Percentiles rank a stretch among this genome's conserved stretches.
These are phyloP conservation scores for Stylosanthes scabra DNA, from an alignment of 331 rosid species.

Conservation along the genomic window DNA sequence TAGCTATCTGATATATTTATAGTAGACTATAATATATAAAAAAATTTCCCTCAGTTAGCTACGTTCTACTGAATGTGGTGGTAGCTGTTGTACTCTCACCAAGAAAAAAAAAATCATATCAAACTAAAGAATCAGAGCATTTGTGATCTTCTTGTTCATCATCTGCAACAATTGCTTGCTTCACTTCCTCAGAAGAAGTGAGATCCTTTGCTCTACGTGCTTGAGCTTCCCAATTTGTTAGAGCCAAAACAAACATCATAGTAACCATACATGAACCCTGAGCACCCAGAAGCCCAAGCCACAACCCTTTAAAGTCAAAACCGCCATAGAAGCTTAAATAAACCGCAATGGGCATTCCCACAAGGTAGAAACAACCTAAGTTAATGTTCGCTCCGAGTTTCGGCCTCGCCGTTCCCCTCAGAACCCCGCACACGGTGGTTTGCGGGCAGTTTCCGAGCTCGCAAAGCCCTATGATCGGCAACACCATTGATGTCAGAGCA, in stretches of 20 bases:
- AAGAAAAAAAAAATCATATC: constrained; percentile 5
- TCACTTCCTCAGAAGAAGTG: constrained; percentile 46
- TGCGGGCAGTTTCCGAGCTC: constrained; percentile 91
- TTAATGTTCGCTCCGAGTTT: constrained; percentile 75
- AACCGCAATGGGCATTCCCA: constrained; percentile 83
- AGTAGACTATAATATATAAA: too few species aligned
- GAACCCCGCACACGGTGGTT: constrained; percentile 75
- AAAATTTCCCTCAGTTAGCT: too few species aligned
- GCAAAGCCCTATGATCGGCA: constrained; percentile 78
- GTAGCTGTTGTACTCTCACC: too few species aligned
- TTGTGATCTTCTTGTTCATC: background rate
- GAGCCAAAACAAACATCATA: constrained; percentile 66
- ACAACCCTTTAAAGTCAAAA: constrained; percentile 72
- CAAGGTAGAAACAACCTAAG: constrained; percentile 73
- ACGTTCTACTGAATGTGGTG: too few species aligned
- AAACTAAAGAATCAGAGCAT: constrained; percentile 42
- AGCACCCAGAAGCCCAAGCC: constrained; percentile 82
- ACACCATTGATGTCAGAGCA: constrained; percentile 64
- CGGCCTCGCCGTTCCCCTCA: constrained; percentile 85
- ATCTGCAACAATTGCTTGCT: background rate
- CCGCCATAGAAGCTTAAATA: constrained; percentile 67
- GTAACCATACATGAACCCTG: constrained; percentile 69
- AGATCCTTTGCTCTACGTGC: constrained; percentile 63
- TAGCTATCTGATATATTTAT: too few species aligned
- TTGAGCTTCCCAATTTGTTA: constrained; percentile 74